Evolutionary conservation across 2,329 filamentous ascomycete species (phyloP), one percentile per base, ranked within the genome.

Genomic region (Ceratocystis albifundus): DNA sequence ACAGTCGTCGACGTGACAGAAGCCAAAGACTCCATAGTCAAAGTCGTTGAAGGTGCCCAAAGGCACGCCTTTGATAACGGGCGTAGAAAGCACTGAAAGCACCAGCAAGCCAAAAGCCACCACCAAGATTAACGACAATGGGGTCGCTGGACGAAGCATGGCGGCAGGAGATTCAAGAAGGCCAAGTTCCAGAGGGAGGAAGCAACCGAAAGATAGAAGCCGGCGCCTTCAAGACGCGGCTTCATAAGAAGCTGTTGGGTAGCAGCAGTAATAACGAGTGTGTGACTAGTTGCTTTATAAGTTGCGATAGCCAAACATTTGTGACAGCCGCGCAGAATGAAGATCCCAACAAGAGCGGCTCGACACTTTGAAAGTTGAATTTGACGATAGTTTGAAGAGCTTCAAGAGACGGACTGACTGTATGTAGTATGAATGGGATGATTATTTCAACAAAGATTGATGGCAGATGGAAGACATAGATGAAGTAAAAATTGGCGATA

Each of bases 11-110:
- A 79, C 75, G 48, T 77, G 79, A 76, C 94, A 99, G 72, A 85
- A 96, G 30, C 94, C 94, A 78, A 97, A 93, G 62, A 97, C 92
- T 62, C 94, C 94, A 79, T 95, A 96, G 70, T 86, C 86, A 71
- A 89, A 84, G 71, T 87, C 86, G 53, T 86, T 78, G 73, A 86
- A 93, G 64, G 84, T 86, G 46, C 89, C 92, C 53, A 99, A 80
- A 8, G 91, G 90, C 61, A 99, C 95, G 30, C 81, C 82, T 73
- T 88, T 86, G 74, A 97, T 88, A 71, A 99, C 85, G 20, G 94
- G 94, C 0, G 90, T 92, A 1, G 93, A 96, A n/a, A 99, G 78
- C 48, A 92, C 89, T 61, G 91, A 89, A 48, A 99, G 80, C 61
- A 97, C 80, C 64, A 97, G 82, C 69, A 97, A 80, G 69, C 81